Evolutionary conservation across 225 moss, liverwort and hornwort genomes (phyloP), one percentile per base, ranked within the genome.

Genomic region (Physcomitrellopsis africana): DNA sequence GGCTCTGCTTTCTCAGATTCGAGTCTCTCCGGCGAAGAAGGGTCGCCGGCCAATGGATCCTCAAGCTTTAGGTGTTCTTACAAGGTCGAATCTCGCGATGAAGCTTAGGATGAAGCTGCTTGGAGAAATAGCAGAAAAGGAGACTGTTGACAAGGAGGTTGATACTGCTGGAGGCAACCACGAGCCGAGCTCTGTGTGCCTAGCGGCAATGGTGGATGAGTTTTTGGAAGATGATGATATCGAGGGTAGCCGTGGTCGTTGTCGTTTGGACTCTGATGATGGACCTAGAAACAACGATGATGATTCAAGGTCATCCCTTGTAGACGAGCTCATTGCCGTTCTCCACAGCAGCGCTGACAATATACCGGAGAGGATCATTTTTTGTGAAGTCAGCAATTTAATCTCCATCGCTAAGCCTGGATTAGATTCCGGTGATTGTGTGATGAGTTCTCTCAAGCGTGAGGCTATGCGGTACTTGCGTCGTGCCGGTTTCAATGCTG

Each of bases 191-290:
- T 93, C 95, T 5, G 79, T 91, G 41, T 77, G 91, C 47, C 73
- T 95, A n/a, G 91, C 89, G 5, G 91, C 93, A 16, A 93, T 95
- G 95, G 95, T 95, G 0, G 79, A 84, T 16, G 93, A 91, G 44
- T 95, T 93, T 77, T 79, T 91, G 46, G 91, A 90, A 72, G 85
- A 85, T 7, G 88, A 80, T n/a, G 11, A 47, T 0, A 67, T 70
- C 13, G 74, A 68, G 42, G 76, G 79, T 58, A 89, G 77, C 73
- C 86, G 82, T 24, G 90, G 86, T 11, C 81, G 87, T n/a, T 77
- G 77, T 23, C 91, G 86, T 9, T 86, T 86, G 45, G 90, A 83
- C 13, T 81, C 77, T n/a, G 81, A 86, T 9, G 83, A 75, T 2
- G 82, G 65, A n/a, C 67, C 72, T 1, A n/a, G 27, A 3, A 60